A percentile compares a stretch with the other conserved stretches of the same genome.
Conservation (phyloP, 2,329 filamentous ascomycete genomes). For the Colletotrichum incanum region DNA sequence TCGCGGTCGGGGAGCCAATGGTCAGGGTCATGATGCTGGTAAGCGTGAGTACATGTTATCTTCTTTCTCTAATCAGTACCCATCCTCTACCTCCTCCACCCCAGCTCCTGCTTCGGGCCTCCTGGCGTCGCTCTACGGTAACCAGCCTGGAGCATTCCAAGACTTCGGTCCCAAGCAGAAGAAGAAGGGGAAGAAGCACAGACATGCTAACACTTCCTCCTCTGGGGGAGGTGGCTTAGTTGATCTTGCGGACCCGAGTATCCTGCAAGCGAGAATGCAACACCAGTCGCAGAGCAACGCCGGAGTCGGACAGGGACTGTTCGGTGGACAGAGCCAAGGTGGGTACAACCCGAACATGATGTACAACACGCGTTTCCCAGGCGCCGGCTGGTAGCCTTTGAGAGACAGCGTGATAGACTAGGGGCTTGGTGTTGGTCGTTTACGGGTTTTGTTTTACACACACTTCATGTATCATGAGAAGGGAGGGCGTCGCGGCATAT, state of each 20-base stretch:
- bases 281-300: constrained; percentile 86
- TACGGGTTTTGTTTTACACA: constrained; percentile 39
- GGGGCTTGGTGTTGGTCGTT: constrained; percentile 36
- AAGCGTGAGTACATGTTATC: constrained; percentile 99
- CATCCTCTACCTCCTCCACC: constrained; percentile 84
- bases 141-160: constrained; percentile 88
- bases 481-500: constrained; percentile 40
- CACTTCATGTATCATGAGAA: constrained; percentile 45
- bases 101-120: constrained; percentile 92
- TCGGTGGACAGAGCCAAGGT: constrained; percentile 92
- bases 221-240: constrained; percentile 99
- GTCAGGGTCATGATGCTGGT: constrained; percentile 85
- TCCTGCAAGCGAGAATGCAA: constrained; percentile 97
- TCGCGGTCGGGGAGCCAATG: constrained; percentile 77
- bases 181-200: constrained; percentile 99
- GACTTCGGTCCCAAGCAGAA: constrained; percentile 97
- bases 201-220: constrained; percentile 99
- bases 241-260: constrained; percentile 99
- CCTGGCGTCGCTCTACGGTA: constrained; percentile 92
- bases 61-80: constrained; percentile 91
- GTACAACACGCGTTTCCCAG: constrained; percentile 68
- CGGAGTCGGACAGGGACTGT: constrained; percentile 90
- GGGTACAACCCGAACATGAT: constrained; percentile 92
- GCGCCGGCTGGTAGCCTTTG: constrained; percentile 45
- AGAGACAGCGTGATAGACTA: constrained; percentile 30